Percentiles rank a stretch among this genome's conserved stretches.
Evolutionary conservation across 768 basidiomycete species (phyloP).

Genomic region (Termitomyces sp.): DNA sequence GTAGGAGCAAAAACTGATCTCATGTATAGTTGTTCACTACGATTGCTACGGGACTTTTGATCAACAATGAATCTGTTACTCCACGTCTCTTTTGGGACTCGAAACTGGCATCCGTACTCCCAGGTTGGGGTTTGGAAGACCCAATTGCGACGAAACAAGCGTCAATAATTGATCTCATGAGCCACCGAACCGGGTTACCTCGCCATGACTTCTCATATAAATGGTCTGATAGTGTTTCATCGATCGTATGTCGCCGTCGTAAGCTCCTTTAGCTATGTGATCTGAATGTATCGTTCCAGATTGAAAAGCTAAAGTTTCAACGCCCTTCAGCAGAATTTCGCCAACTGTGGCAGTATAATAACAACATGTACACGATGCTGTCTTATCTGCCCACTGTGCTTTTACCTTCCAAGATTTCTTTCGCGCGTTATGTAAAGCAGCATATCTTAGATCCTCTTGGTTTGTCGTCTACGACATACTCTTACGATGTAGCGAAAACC

Average conservation of each 20-base stretch:
- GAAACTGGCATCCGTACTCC: constrained; percentile 20
- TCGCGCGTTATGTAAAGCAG: constrained; percentile 25
- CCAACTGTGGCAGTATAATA: constrained; percentile 23
- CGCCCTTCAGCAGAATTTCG: constrained; percentile 27
- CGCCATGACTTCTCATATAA: constrained; percentile 15
- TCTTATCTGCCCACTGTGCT: constrained; percentile 24
- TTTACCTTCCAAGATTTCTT: constrained; percentile 19
- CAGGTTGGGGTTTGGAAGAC: constrained; percentile 21
- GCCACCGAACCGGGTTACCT: constrained; percentile 16
- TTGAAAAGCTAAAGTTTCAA: constrained; percentile 20
- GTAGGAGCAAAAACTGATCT: not conserved
- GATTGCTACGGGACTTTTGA: constrained; percentile 21
- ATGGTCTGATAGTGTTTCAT: constrained; percentile 7
- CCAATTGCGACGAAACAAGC: constrained; percentile 19
- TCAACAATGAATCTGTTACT: constrained; percentile 21
- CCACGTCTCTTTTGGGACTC: constrained; percentile 24
- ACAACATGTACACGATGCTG: constrained; percentile 24
- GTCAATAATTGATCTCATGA: constrained; percentile 18
- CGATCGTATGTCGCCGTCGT: constrained; percentile 8
- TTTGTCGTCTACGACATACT: constrained; percentile 25
- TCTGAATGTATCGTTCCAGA: not conserved
- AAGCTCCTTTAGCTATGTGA: not conserved
- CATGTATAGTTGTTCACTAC: constrained; percentile 19
- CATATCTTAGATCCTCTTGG: constrained; percentile 25
- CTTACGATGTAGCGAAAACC: constrained; percentile 20